Evolutionary conservation across 768 basidiomycete genomes (phyloP).

Genomic region (Postia placenta): DNA sequence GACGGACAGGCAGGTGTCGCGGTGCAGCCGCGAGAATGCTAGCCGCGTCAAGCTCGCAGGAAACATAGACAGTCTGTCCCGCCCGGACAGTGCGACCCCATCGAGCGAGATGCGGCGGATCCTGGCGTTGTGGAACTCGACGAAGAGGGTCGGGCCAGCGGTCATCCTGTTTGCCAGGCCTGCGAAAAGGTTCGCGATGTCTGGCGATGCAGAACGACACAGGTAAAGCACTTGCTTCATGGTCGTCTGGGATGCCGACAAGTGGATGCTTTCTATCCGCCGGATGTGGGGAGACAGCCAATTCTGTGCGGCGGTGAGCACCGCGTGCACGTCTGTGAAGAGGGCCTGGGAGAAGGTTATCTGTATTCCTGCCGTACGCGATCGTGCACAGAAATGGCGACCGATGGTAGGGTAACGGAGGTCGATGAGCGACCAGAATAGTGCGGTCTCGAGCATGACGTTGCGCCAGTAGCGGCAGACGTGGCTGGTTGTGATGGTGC

Average conservation of each 20-base stretch:
- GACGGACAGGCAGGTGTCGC: background rate
- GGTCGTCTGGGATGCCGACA: background rate
- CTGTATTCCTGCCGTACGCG: background rate
- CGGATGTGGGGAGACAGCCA: conserved; percentile 1
- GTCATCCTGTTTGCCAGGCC: background rate
- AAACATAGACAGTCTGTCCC: background rate
- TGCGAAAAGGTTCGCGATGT: background rate
- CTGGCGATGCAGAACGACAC: background rate
- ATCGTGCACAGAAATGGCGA: conserved; percentile 1
- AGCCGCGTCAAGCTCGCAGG: background rate
- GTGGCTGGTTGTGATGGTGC: conserved; percentile 12
- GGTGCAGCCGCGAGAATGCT: background rate
- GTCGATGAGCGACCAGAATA: conserved; percentile 12
- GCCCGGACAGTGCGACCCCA: background rate
- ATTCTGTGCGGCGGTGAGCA: background rate
- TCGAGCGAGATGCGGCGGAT: background rate
- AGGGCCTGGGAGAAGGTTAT: background rate
- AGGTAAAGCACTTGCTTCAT: background rate
- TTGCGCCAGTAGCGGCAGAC: conserved; percentile 13
- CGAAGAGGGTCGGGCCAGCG: background rate
- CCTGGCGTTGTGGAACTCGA: background rate
- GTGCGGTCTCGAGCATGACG: conserved; percentile 8
- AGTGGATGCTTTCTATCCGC: conserved; percentile 1
- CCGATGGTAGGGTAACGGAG: conserved; percentile 1
- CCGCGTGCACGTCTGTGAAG: background rate